Evolutionary conservation across 2,329 filamentous ascomycete species (phyloP).

Genomic region (Escovopsis sp.): DNA sequence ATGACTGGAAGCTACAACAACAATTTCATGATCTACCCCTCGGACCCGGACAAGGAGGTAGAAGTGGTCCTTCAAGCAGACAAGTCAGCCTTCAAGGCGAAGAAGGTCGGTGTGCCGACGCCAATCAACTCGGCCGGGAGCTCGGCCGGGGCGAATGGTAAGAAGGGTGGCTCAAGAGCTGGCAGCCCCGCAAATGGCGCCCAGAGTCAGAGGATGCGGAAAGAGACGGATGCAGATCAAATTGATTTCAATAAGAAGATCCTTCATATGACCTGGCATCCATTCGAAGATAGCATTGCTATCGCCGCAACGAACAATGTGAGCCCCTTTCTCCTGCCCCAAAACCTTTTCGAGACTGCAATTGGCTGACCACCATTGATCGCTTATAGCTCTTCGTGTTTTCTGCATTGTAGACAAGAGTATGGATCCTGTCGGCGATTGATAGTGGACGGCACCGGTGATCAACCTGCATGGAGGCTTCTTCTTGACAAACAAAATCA

Average conservation of each 20-base stretch:
- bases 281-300: slow-evolving; percentile 97
- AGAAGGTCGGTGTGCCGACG: slow-evolving; percentile 96
- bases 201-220: slow-evolving; percentile 88
- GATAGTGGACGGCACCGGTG: neutral
- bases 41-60: slow-evolving; percentile 87
- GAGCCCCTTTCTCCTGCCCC: slow-evolving; percentile 26
- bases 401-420: slow-evolving; percentile 47
- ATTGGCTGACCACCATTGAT: slow-evolving; percentile 11
- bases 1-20: slow-evolving; percentile 99
- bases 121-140: slow-evolving; percentile 79
- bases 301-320: slow-evolving; percentile 99
- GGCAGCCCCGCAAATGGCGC: slow-evolving; percentile 68
- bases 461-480: neutral
- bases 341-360: neutral
- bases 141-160: slow-evolving; percentile 53
- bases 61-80: slow-evolving; percentile 96
- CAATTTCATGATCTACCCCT: slow-evolving; percentile 99
- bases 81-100: slow-evolving; percentile 98
- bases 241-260: slow-evolving; percentile 99
- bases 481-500: neutral
- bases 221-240: slow-evolving; percentile 97
- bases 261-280: slow-evolving; percentile 99
- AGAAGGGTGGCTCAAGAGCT: slow-evolving; percentile 79
- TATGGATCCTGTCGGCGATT: slow-evolving; percentile 3
- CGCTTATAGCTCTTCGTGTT: slow-evolving; percentile 55